phyloP scores from a whole-genome alignment of 495 filamentous ascomycete species.

The Neurospora sp. region DNA sequence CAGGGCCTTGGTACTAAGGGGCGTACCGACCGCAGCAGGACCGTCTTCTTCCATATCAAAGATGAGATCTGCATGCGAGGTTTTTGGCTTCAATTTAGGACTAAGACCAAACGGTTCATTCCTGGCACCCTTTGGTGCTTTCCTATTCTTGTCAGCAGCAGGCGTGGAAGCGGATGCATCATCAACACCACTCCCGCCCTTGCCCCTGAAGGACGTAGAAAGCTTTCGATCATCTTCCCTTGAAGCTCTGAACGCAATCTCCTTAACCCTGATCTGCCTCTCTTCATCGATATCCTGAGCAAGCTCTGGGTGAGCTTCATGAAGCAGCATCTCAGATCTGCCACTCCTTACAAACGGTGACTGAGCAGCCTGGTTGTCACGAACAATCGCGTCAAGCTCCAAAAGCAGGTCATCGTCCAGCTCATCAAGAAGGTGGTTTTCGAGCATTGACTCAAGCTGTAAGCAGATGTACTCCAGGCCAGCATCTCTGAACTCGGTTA shows the following conservation, averaged over 20 bases:
- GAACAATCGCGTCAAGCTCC: constrained; percentile 69
- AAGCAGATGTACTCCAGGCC: constrained; percentile 85
- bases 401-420: constrained; percentile 74
- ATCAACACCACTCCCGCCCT: constrained; percentile 40
- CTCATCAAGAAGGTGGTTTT: constrained; percentile 75
- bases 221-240: constrained; percentile 50
- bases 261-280: constrained; percentile 34
- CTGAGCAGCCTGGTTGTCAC: constrained; percentile 68
- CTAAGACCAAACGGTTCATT: constrained; percentile 34
- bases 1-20: constrained; percentile 8
- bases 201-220: constrained; percentile 36
- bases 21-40: constrained; percentile 6
- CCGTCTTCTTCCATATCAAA: constrained; percentile 91
- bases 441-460: constrained; percentile 79
- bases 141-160: constrained; percentile 42
- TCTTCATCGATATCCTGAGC: constrained; percentile 45
- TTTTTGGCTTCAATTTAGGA: constrained; percentile 54
- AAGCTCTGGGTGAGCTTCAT: constrained; percentile 57
- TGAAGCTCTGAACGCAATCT: constrained; percentile 48
- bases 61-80: constrained; percentile 67
- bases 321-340: constrained; percentile 56
- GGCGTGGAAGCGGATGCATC: constrained; percentile 43
- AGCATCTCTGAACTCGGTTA: constrained; percentile 79
- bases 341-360: constrained; percentile 67
- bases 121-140: constrained; percentile 34